phyloP scores from a whole-genome alignment of 192 early-diverging fungal genomes.

The Backusella luteola region DNA sequence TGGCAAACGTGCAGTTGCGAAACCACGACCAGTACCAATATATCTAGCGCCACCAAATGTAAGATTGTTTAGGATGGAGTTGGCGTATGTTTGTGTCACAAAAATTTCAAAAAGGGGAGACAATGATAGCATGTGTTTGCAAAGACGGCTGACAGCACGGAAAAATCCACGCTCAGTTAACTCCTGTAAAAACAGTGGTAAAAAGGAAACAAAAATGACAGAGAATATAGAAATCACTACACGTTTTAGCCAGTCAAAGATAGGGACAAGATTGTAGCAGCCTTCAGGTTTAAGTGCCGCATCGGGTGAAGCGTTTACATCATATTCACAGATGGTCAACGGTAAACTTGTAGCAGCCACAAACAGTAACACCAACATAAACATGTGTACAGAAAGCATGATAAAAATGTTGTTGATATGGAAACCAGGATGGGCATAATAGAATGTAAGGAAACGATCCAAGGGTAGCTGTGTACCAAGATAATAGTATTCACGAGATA shows the following conservation, averaged over 20 bases:
- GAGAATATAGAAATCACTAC: slow-evolving; percentile 78
- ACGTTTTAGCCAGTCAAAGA: slow-evolving; percentile 79
- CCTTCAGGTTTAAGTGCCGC: slow-evolving; percentile 42
- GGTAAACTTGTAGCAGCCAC: slow-evolving; percentile 66
- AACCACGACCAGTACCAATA: slow-evolving; percentile 82
- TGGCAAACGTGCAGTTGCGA: slow-evolving; percentile 78
- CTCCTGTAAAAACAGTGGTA: slow-evolving; percentile 84
- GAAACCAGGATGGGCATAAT: slow-evolving; percentile 88
- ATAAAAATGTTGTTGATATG: slow-evolving; percentile 91
- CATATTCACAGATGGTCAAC: slow-evolving; percentile 54
- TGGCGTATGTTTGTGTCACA: slow-evolving; percentile 80
- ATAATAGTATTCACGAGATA: slow-evolving; percentile 91
- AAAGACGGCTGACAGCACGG: slow-evolving; percentile 67
- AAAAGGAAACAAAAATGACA: slow-evolving; percentile 76
- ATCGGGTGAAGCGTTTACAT: slow-evolving; percentile 46
- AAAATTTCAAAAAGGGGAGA: slow-evolving; percentile 85
- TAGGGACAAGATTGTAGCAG: slow-evolving; percentile 69
- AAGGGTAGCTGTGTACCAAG: slow-evolving; percentile 81
- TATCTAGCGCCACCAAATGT: slow-evolving; percentile 81
- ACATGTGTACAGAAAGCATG: slow-evolving; percentile 79
- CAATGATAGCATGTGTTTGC: slow-evolving; percentile 82
- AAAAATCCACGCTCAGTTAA: slow-evolving; percentile 80
- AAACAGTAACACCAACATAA: slow-evolving; percentile 77
- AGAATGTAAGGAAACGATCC: slow-evolving; percentile 87
- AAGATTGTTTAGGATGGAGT: slow-evolving; percentile 79